phyloP scores from a whole-genome alignment of 441 rosid genomes.

The Hura crepitans region DNA sequence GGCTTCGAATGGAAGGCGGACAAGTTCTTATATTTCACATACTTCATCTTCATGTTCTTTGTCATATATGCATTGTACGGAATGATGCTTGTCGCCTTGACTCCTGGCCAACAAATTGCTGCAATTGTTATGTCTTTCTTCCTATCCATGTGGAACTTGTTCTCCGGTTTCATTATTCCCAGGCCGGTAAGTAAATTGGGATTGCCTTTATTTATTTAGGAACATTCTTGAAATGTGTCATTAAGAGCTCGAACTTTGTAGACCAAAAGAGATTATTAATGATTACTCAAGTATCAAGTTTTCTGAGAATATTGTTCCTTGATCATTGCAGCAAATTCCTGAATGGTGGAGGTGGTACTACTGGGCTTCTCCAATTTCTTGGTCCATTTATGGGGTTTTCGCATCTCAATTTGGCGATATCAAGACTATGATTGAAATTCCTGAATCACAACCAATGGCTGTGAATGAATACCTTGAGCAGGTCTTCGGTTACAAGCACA shows the following conservation, averaged over 20 bases:
- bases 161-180: slow-evolving; percentile 55
- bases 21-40: slow-evolving; percentile 52
- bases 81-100: slow-evolving; percentile 60
- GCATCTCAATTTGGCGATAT: slow-evolving; percentile 49
- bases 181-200: slow-evolving; percentile 34
- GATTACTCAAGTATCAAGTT: background rate
- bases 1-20: slow-evolving; percentile 36
- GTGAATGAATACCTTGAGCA: slow-evolving; percentile 38
- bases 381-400: slow-evolving; percentile 60
- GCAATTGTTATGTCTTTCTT: slow-evolving; percentile 53
- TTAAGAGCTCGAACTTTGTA: background rate
- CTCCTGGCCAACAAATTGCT: slow-evolving; percentile 58
- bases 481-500: slow-evolving; percentile 37
- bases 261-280: background rate
- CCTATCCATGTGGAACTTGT: slow-evolving; percentile 62
- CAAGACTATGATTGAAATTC: slow-evolving; percentile 13
- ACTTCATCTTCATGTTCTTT: slow-evolving; percentile 55
- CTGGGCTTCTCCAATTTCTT: slow-evolving; percentile 58
- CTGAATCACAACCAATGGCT: slow-evolving; percentile 17
- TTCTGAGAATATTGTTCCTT: background rate
- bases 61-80: slow-evolving; percentile 54
- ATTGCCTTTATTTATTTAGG: background rate
- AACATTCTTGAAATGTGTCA: background rate
- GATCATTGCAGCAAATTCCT: slow-evolving; percentile 41
- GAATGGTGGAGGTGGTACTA: slow-evolving; percentile 69